Conservation (phyloP, 495 filamentous ascomycete genomes). For the Penicillium steckii region DNA sequence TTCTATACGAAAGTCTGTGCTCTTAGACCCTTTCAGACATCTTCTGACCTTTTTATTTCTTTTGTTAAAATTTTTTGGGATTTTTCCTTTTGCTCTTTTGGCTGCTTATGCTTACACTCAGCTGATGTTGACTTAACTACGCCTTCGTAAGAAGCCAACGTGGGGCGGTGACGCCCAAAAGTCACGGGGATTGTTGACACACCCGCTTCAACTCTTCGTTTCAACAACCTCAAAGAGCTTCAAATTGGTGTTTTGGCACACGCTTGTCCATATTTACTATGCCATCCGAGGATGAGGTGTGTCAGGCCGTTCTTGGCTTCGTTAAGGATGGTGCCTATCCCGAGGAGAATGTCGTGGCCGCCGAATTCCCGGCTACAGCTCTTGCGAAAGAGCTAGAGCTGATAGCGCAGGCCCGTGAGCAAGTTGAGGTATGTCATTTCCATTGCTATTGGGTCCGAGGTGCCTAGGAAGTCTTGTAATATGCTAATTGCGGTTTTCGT, state of each 20-base stretch:
- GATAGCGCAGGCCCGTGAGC: conserved; percentile 62
- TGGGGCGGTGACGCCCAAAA: conserved; percentile 32
- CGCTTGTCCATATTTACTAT: conserved; percentile 7
- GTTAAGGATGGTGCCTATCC: conserved; percentile 71
- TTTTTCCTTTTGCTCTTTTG: not conserved
- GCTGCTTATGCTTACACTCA: not conserved
- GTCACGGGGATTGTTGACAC: conserved; percentile 31
- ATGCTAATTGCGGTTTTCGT: not conserved
- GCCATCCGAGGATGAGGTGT: conserved; percentile 39
- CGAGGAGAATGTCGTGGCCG: conserved; percentile 67
- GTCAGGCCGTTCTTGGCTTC: conserved; percentile 69
- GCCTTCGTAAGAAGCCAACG: not conserved
- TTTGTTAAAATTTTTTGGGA: not conserved
- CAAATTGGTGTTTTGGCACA: not conserved
- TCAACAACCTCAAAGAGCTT: not conserved
- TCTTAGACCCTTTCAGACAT: not conserved
- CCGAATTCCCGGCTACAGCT: conserved; percentile 55
- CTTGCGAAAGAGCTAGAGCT: conserved; percentile 63
- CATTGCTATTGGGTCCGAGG: no score
- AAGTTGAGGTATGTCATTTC: conserved; percentile 60
- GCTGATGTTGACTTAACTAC: not conserved
- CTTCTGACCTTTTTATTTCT: not conserved
- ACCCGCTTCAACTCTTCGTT: not conserved
- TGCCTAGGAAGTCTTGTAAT: not conserved
- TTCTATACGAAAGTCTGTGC: not conserved